A percentile compares a stretch with the other conserved stretches of the same genome.
phyloP scores from a whole-genome alignment of 495 filamentous ascomycete species.

The Hypoxylon perforatum region DNA sequence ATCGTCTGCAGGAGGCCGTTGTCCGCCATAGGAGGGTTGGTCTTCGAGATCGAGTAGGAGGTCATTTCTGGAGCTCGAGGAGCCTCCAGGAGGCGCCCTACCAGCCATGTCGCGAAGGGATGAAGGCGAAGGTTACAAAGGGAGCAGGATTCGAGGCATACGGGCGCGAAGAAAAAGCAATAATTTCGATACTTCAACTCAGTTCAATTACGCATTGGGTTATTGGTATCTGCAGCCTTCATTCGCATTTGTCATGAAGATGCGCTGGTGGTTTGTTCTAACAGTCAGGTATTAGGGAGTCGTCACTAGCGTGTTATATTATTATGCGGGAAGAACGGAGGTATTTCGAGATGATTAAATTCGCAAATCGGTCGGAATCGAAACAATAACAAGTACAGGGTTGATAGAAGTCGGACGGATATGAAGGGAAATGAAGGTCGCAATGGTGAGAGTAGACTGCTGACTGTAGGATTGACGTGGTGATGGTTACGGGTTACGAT shows the following conservation, averaged over 20 bases:
- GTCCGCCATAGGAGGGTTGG: slow-evolving; percentile 77
- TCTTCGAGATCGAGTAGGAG: slow-evolving; percentile 80
- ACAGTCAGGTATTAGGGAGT: slow-evolving; percentile 26
- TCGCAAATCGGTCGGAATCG: slow-evolving; percentile 31
- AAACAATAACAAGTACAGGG: slow-evolving; percentile 19
- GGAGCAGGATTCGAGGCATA: slow-evolving; percentile 43
- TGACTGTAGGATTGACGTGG: slow-evolving; percentile 14
- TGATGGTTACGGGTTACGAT: slow-evolving; percentile 3
- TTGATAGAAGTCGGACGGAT: slow-evolving; percentile 4
- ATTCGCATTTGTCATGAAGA: slow-evolving; percentile 20
- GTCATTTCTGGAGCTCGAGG: slow-evolving; percentile 71
- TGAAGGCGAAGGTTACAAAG: slow-evolving; percentile 47
- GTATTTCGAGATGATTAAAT: slow-evolving; percentile 43
- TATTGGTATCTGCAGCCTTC: slow-evolving; percentile 13
- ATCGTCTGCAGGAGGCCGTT: slow-evolving; percentile 78
- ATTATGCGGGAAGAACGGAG: slow-evolving; percentile 31
- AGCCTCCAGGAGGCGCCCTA: slow-evolving; percentile 67
- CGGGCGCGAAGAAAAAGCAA: slow-evolving; percentile 26
- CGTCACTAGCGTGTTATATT: slow-evolving; percentile 19
- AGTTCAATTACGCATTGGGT: slow-evolving; percentile 17
- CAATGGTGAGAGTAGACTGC: slow-evolving; percentile 13
- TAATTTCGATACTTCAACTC: slow-evolving; percentile 16
- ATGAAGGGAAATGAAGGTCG: slow-evolving; percentile 20
- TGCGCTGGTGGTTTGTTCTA: slow-evolving; percentile 2
- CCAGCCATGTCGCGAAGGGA: slow-evolving; percentile 70